A percentile compares a stretch with the other conserved stretches of the same genome.
phyloP scores from a whole-genome alignment of 441 rosid genomes.

The Daphne laureola region DNA sequence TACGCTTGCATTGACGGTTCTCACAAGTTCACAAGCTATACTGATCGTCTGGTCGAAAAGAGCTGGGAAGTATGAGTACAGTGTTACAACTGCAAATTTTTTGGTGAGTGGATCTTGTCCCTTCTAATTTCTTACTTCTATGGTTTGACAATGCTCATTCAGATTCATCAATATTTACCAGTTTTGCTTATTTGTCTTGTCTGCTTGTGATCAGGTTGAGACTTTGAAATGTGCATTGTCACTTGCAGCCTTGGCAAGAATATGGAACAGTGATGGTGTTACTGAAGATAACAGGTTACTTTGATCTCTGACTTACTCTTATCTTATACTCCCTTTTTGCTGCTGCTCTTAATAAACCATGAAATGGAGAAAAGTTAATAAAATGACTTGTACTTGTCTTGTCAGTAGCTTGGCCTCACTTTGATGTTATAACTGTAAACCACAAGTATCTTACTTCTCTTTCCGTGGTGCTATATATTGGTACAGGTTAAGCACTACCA shows the following conservation, averaged over 20 bases:
- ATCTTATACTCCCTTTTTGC: too few species aligned
- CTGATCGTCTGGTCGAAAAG: conserved; percentile 97
- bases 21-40: conserved; percentile 93
- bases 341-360: too few species aligned
- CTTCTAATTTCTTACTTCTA: too few species aligned
- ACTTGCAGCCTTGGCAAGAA: conserved; percentile 76
- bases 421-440: too few species aligned
- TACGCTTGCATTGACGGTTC: conserved; percentile 74
- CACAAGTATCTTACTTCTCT: not conserved
- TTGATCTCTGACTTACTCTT: not conserved
- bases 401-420: too few species aligned
- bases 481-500: conserved; percentile 73
- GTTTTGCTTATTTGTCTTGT: not conserved
- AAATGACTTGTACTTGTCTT: too few species aligned
- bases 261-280: conserved; percentile 75
- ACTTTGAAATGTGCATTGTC: conserved; percentile 81
- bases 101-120: conserved; percentile 39
- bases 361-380: too few species aligned
- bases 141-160: too few species aligned
- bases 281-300: conserved; percentile 81
- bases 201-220: conserved; percentile 56
- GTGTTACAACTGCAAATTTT: conserved; percentile 93
- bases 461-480: conserved; percentile 9
- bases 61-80: conserved; percentile 94
- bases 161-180: too few species aligned